Evolutionary conservation across 192 early-diverging fungal species (phyloP).

Genomic region (Backusella australiensis): DNA sequence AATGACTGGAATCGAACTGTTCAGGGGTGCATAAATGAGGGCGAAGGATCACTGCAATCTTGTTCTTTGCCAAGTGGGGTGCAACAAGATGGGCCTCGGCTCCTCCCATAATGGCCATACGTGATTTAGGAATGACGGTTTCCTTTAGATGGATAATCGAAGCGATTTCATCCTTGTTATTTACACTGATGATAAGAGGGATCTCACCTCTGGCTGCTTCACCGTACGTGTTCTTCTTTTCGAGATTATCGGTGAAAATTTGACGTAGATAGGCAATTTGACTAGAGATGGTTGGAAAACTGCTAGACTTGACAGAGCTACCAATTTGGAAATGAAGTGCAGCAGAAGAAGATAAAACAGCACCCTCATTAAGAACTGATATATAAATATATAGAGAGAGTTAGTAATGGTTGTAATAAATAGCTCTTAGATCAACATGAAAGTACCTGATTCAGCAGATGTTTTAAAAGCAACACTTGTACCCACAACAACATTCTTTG

Average conservation of each 20-base stretch:
- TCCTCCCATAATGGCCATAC: conserved; percentile 61
- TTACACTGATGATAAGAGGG: conserved; percentile 43
- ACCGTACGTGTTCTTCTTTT: conserved; percentile 33
- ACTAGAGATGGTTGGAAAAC: conserved; percentile 50
- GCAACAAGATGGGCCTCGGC: conserved; percentile 67
- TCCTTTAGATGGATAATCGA: conserved; percentile 60
- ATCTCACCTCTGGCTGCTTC: conserved; percentile 48
- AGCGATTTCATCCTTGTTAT: conserved; percentile 67
- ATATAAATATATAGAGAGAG: too few species aligned
- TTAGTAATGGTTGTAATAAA: background rate
- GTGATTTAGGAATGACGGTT: conserved; percentile 39
- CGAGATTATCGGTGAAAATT: conserved; percentile 32
- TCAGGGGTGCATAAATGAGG: conserved; percentile 65
- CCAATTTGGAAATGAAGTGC: conserved; percentile 66
- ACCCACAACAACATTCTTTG: conserved; percentile 54
- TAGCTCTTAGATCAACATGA: background rate
- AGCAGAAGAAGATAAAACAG: conserved; percentile 48
- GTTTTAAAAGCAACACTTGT: conserved; percentile 67
- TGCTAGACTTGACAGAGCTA: conserved; percentile 32
- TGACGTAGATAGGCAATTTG: conserved; percentile 50
- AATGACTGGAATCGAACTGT: conserved; percentile 58
- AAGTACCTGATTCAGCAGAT: conserved; percentile 51
- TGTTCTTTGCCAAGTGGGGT: conserved; percentile 44
- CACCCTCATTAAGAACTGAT: conserved; percentile 27
- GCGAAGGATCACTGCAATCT: conserved; percentile 62